phyloP scores from a whole-genome alignment of 1,284 basidiomycete genomes.

The Moesziomyces antarcticus region DNA sequence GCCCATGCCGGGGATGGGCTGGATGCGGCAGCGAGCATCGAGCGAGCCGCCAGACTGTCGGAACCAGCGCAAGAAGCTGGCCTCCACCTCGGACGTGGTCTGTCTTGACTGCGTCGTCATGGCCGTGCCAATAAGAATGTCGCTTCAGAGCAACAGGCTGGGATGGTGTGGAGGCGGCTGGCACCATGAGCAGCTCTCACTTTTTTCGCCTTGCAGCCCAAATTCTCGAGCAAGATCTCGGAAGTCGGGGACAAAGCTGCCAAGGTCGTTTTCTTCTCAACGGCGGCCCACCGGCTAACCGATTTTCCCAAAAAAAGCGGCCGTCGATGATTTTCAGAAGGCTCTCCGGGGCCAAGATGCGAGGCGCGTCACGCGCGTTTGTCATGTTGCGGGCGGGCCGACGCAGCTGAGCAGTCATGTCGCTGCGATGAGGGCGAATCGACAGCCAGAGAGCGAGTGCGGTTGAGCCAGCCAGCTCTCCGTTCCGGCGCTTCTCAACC shows the following conservation, averaged over 20 bases:
- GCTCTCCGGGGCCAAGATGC: background rate
- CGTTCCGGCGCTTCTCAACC: too few species aligned
- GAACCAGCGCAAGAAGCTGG: conserved; percentile 69
- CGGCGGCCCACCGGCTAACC: background rate
- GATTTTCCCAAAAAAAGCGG: conserved; percentile 2
- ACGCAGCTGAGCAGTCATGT: background rate
- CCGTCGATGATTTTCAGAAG: background rate
- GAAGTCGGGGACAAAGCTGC: conserved; percentile 8
- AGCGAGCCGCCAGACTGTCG: conserved; percentile 65
- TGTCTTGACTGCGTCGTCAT: conserved; percentile 20
- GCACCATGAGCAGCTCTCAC: conserved; percentile 12
- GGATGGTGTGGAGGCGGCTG: background rate
- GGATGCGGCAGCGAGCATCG: conserved; percentile 70
- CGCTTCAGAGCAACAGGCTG: background rate
- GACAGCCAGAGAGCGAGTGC: background rate
- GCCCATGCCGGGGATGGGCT: conserved; percentile 73
- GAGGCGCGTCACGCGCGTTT: conserved; percentile 9
- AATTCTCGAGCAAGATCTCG: conserved; percentile 7
- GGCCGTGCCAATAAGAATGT: background rate
- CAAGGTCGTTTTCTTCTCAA: background rate
- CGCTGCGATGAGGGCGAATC: too few species aligned
- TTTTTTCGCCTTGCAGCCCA: conserved; percentile 18
- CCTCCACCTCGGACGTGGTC: conserved; percentile 39
- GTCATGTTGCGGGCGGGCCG: background rate
- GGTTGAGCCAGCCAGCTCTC: background rate